Conservation (phyloP, 805 yeast genomes). For the Blastobotrys peoriensis region DNA sequence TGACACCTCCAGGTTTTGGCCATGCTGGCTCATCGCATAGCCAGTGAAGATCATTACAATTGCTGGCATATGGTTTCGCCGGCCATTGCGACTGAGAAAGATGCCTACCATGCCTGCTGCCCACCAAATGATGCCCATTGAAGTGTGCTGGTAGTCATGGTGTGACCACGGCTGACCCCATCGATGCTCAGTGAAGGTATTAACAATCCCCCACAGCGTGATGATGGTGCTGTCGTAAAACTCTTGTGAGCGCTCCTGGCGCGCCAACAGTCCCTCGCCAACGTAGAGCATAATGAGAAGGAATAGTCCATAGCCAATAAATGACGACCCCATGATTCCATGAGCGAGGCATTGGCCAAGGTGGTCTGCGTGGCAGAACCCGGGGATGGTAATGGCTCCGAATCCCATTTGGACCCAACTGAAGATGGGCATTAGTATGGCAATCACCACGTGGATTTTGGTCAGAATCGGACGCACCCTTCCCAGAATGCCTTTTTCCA, state of each 20-base stretch:
- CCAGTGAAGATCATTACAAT: conserved; percentile 81
- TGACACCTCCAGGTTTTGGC: conserved; percentile 66
- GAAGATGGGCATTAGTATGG: conserved; percentile 34
- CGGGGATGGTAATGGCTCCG: conserved; percentile 78
- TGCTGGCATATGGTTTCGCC: conserved; percentile 74
- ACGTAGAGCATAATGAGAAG: conserved; percentile 59
- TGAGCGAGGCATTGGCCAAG: conserved; percentile 96
- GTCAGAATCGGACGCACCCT: conserved; percentile 27
- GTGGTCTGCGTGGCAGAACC: conserved; percentile 72
- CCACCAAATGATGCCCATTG: conserved; percentile 98
- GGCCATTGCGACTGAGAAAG: conserved; percentile 59
- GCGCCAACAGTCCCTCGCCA: conserved; percentile 53
- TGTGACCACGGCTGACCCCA: conserved; percentile 95
- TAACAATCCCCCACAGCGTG: conserved; percentile 86
- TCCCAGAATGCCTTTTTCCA: conserved; percentile 32
- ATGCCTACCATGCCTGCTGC: conserved; percentile 85
- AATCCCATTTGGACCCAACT: conserved; percentile 79
- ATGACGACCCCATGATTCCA: conserved; percentile 93
- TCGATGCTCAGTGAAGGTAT: conserved; percentile 93
- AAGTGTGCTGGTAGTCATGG: conserved; percentile 92
- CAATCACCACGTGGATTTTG: conserved; percentile 27
- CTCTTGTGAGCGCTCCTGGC: conserved; percentile 61
- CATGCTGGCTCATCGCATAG: conserved; percentile 89
- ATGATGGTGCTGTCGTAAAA: conserved; percentile 75
- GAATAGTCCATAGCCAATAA: conserved; percentile 71